These are phyloP conservation scores for Suillus cothurnatus DNA, from an alignment of 768 basidiomycete species.

Conservation along the genomic window DNA sequence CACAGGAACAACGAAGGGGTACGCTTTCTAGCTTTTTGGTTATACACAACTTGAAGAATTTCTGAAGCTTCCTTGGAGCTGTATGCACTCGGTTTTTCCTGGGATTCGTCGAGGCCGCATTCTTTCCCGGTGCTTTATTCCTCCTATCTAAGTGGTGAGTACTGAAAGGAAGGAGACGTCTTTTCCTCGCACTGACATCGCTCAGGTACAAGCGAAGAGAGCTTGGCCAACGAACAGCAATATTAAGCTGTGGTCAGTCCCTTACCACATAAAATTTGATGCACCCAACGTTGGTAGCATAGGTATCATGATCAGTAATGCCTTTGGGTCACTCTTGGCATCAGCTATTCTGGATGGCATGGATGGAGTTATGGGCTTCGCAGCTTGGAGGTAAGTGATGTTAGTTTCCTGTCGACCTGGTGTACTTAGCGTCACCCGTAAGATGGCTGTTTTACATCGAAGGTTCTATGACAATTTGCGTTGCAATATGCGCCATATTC, in stretches of 20 bases:
- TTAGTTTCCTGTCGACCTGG: background rate
- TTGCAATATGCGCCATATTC: constrained; percentile 56
- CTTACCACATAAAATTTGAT: background rate
- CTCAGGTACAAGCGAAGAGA: constrained; percentile 70
- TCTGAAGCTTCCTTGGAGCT: constrained; percentile 58
- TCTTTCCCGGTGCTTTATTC: constrained; percentile 66
- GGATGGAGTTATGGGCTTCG: constrained; percentile 66
- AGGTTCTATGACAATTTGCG: constrained; percentile 53
- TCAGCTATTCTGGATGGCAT: constrained; percentile 73
- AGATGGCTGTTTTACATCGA: constrained; percentile 80
- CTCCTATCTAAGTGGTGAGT: constrained; percentile 37
- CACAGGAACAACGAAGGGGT: constrained; percentile 46
- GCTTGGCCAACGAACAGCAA: constrained; percentile 66
- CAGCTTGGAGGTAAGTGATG: constrained; percentile 67
- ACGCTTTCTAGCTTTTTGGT: constrained; percentile 3
- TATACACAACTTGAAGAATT: constrained; percentile 7
- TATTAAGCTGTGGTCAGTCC: constrained; percentile 55
- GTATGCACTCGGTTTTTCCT: constrained; percentile 74
- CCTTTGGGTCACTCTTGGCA: constrained; percentile 78
- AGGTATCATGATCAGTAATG: constrained; percentile 74
- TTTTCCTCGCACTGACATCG: constrained; percentile 58
- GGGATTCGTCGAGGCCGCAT: constrained; percentile 74
- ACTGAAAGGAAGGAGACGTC: constrained; percentile 6
- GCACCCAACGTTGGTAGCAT: background rate
- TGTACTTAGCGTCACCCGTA: constrained; percentile 1